Base-by-base conservation (phyloP, 1,139 yeast genomes). In the Zygoascus meyerae region DNA sequence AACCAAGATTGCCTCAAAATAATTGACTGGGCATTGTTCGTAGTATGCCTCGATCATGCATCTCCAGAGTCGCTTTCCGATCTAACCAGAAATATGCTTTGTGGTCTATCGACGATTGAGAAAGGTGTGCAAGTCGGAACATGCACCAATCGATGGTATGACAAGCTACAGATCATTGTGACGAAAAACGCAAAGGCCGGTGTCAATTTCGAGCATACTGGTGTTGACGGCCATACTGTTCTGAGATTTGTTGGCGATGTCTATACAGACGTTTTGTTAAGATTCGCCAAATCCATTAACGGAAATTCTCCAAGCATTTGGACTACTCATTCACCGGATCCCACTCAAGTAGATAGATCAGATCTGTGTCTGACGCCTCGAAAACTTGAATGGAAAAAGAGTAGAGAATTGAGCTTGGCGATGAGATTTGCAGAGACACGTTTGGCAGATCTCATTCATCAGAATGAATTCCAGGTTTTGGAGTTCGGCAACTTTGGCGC, bases 111-210 rank as follows among this genome's bases (percentile, higher is more conserved):
- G n/a, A 78, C 76, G 33, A 69, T 86, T 35, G 86, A 83, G 53
- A 78, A 84, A 58, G 96, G 95, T 59, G 80, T 86, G 44, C 96
- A 89, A 67, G 83, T 84, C 33, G 97, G 97, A 52, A 87, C 96
- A 9, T 87, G 96, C 67, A 85, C 95, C 34, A 89, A 89, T 66
- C 74, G 97, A 63, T 89, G 96, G 96, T 89, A 87, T 63, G 96
- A 89, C 67, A 89, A 89, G 68, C 70, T 89, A 54, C 97, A 89
- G 66, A 75, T 89, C 55, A 89, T 89, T 49, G 80, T 89, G 45
- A 86, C 96, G n/a, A 80, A 81, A 62, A 86, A 87, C 64, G 95
- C 95, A 34, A 86, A 86, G 64, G 95, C 95, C 1, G 97, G 97
- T 35, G 82, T 89, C 57, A 89, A 89, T 65, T 89, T 89, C 63